Conservation (phyloP, 2,329 filamentous ascomycete species). For the Epichloe bromicola region DNA sequence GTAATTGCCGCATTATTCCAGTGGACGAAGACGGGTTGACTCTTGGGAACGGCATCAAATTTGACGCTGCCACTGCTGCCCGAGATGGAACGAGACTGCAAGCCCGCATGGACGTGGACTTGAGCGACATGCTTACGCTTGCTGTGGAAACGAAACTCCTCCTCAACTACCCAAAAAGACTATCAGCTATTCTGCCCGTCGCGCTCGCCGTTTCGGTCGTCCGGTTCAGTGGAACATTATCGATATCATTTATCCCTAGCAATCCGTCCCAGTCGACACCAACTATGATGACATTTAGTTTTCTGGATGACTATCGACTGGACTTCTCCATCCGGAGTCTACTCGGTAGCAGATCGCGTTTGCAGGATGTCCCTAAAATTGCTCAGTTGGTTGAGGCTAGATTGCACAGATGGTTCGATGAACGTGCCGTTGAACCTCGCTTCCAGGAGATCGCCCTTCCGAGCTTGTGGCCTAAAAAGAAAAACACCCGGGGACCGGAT, state of each 20-base stretch:
- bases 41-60: conserved; percentile 36
- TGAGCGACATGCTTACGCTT: conserved; percentile 90
- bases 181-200: conserved; percentile 81
- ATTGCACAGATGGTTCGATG: conserved; percentile 78
- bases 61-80: conserved; percentile 38
- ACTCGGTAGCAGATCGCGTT: conserved; percentile 62
- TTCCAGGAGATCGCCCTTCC: conserved; percentile 81
- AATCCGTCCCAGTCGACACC: conserved; percentile 55
- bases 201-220: conserved; percentile 85
- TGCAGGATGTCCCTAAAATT: conserved; percentile 82
- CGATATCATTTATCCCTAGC: conserved; percentile 80
- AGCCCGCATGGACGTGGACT: conserved; percentile 90
- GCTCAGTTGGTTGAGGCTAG: conserved; percentile 70
- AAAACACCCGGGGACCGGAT: conserved; percentile 64
- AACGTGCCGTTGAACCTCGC: conserved; percentile 70
- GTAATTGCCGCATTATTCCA: conserved; percentile 91
- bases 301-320: conserved; percentile 75
- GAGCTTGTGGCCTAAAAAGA: conserved; percentile 72
- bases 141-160: conserved; percentile 89
- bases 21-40: conserved; percentile 66
- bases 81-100: conserved; percentile 66
- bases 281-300: conserved; percentile 89
- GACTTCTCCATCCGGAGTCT: conserved; percentile 72
- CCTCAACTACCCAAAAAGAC: conserved; percentile 85
- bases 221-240: conserved; percentile 86